These are phyloP conservation scores for Cyclocybe aegerita DNA, from an alignment of 768 basidiomycete genomes.

Conservation along the genomic window DNA sequence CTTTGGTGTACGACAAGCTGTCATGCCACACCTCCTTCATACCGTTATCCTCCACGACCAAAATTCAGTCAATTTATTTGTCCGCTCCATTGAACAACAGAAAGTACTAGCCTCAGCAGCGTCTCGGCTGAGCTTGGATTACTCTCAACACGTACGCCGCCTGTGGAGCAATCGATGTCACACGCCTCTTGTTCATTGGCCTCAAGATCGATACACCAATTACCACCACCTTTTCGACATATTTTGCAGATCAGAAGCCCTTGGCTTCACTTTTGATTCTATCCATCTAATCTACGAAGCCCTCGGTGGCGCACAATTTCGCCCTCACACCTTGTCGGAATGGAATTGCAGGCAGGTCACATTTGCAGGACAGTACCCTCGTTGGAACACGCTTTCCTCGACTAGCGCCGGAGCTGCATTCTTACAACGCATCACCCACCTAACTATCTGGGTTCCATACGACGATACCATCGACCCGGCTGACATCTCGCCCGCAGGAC, in stretches of 20 bases:
- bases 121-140: slow-evolving; percentile 29
- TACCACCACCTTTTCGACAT: slow-evolving; percentile 25
- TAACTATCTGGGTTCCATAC: slow-evolving; percentile 30
- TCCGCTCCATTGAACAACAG: slow-evolving; percentile 28
- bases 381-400: slow-evolving; percentile 32
- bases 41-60: slow-evolving; percentile 33
- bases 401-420: slow-evolving; percentile 29
- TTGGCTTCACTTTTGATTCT: slow-evolving; percentile 32
- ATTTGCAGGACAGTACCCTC: slow-evolving; percentile 25
- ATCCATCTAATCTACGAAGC: slow-evolving; percentile 35
- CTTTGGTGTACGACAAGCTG: slow-evolving; percentile 25
- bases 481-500: slow-evolving; percentile 4
- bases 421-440: slow-evolving; percentile 35
- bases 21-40: slow-evolving; percentile 38
- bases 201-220: slow-evolving; percentile 10
- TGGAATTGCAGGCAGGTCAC: slow-evolving; percentile 30
- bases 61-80: slow-evolving; percentile 29
- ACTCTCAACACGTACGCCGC: slow-evolving; percentile 26
- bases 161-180: slow-evolving; percentile 34
- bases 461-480: neutral
- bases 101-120: slow-evolving; percentile 7
- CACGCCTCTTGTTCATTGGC: slow-evolving; percentile 22
- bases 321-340: slow-evolving; percentile 7
- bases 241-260: slow-evolving; percentile 25
- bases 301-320: slow-evolving; percentile 14